Evolutionary conservation across 2,329 filamentous ascomycete species (phyloP).

Genomic region (Plenodomus lindquistii): DNA sequence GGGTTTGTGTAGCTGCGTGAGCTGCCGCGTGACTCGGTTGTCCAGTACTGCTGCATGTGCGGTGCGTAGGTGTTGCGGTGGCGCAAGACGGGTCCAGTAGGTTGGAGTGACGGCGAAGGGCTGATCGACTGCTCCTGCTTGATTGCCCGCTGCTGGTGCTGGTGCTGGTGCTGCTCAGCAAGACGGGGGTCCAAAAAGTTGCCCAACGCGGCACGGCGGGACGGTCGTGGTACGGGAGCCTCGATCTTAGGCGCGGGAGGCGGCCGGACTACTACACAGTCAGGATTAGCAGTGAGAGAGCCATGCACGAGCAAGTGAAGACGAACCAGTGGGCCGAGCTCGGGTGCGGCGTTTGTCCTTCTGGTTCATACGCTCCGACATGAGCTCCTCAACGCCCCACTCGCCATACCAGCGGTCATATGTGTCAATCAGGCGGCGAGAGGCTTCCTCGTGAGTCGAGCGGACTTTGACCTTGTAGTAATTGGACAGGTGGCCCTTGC

Average conservation of each 20-base stretch:
- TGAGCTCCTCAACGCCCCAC: conserved; percentile 70
- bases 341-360: conserved; percentile 70
- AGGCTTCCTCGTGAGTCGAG: conserved; percentile 67
- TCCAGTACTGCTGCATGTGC: conserved; percentile 46
- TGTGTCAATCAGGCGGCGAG: conserved; percentile 63
- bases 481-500: conserved; percentile 86
- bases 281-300: conserved; percentile 23
- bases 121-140: conserved; percentile 38
- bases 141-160: conserved; percentile 23
- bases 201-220: conserved; percentile 26
- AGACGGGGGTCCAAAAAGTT: conserved; percentile 44
- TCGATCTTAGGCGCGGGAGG: conserved; percentile 27
- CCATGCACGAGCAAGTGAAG: conserved; percentile 7
- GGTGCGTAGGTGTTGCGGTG: conserved; percentile 37
- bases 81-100: conserved; percentile 32
- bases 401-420: conserved; percentile 80
- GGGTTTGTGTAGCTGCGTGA: conserved; percentile 43
- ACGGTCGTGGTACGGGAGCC: conserved; percentile 27
- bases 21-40: conserved; percentile 38
- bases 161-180: conserved; percentile 31
- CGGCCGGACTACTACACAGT: conserved; percentile 24
- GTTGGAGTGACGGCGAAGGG: conserved; percentile 33
- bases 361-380: conserved; percentile 75
- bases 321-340: conserved; percentile 36
- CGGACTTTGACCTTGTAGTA: conserved; percentile 80